Conservation (phyloP, 345 rosid genomes). For the Populus deltoides region DNA sequence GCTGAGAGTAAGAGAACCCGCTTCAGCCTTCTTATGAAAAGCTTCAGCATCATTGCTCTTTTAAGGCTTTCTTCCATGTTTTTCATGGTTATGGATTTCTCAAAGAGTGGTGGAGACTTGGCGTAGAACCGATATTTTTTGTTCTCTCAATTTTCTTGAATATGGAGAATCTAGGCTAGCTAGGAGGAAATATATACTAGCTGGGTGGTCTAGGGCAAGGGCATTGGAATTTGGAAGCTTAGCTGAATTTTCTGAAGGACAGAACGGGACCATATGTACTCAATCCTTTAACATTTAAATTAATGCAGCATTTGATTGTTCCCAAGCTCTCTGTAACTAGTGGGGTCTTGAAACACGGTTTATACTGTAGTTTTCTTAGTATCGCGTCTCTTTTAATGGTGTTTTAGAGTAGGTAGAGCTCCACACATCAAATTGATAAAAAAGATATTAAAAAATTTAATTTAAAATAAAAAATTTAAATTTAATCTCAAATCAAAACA, state of each 20-base stretch:
- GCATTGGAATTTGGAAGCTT: conserved; percentile 16
- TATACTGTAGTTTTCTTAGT: not conserved
- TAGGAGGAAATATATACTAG: not conserved
- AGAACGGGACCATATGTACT: conserved; percentile 6
- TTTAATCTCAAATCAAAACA: too few species aligned
- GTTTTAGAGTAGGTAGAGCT: too few species aligned
- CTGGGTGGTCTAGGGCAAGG: conserved; percentile 2
- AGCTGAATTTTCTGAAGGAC: conserved; percentile 14
- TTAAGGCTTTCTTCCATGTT: conserved; percentile 6
- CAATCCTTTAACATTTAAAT: not conserved
- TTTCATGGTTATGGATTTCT: not conserved
- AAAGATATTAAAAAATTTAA: too few species aligned
- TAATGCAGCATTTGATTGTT: conserved; percentile 2
- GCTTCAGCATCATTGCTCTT: conserved; percentile 31
- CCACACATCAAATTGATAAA: too few species aligned
- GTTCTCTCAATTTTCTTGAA: not conserved
- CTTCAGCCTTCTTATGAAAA: conserved; percentile 21
- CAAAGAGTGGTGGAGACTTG: not conserved
- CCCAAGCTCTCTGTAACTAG: not conserved
- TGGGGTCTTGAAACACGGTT: conserved; percentile 18
- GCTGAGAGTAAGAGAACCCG: conserved; percentile 7
- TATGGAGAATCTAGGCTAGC: not conserved
- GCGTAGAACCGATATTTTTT: not conserved
- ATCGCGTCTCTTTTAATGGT: too few species aligned
- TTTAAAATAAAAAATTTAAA: too few species aligned